A percentile compares a stretch with the other conserved stretches of the same genome.
Evolutionary conservation across 805 yeast genomes (phyloP).

Genomic region (Yarrowia sp.): DNA sequence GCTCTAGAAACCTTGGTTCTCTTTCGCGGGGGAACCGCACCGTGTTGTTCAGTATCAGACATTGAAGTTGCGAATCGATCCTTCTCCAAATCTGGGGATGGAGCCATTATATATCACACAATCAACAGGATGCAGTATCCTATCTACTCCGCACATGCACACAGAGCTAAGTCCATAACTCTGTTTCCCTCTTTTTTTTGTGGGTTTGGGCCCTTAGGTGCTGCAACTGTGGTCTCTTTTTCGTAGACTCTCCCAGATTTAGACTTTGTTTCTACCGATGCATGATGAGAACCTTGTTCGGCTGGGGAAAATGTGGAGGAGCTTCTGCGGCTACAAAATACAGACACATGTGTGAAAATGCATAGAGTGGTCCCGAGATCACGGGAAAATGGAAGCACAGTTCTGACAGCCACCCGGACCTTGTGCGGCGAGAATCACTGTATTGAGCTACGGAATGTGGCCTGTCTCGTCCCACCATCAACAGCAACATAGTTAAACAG

Average conservation of each 20-base stretch:
- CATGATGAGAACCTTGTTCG: slow-evolving; percentile 1
- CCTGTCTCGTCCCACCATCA: neutral
- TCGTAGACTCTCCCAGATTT: neutral
- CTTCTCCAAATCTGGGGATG: neutral
- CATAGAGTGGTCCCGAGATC: neutral
- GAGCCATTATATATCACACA: slow-evolving; percentile 16
- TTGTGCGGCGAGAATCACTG: neutral
- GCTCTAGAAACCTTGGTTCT: slow-evolving; percentile 56
- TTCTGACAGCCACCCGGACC: neutral
- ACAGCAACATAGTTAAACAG: neutral
- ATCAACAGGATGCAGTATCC: neutral
- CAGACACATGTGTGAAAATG: neutral
- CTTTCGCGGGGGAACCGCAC: slow-evolving; percentile 40
- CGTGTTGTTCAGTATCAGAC: slow-evolving; percentile 24
- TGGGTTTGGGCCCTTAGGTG: neutral
- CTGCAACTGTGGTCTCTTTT: neutral
- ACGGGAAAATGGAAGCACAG: neutral
- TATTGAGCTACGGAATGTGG: neutral
- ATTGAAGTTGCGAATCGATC: slow-evolving; percentile 12
- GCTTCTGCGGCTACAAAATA: slow-evolving; percentile 8
- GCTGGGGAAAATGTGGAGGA: slow-evolving; percentile 22
- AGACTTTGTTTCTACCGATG: slow-evolving; percentile 1
- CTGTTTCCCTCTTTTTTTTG: neutral
- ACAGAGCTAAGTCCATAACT: neutral
- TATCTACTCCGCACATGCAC: slow-evolving; percentile 25